Evolutionary conservation across 2,329 filamentous ascomycete species (phyloP).

Genomic region (Xylariaceae sp.): DNA sequence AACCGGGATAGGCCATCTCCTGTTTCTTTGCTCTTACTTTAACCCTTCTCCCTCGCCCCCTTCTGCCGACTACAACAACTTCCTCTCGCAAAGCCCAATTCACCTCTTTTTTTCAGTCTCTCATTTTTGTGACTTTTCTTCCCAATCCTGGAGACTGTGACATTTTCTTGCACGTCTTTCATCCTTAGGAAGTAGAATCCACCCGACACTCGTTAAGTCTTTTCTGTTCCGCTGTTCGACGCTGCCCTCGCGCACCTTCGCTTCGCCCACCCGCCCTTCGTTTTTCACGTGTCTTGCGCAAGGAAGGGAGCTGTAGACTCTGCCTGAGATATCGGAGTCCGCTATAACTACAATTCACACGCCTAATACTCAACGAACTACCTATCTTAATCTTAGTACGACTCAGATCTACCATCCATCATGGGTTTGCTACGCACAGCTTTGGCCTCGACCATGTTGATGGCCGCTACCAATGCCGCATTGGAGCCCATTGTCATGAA

Average conservation of each 20-base stretch:
- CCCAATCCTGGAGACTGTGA: constrained; percentile 11
- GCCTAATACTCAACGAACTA: neutral
- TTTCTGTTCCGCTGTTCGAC: neutral
- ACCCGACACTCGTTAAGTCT: constrained; percentile 17
- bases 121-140: constrained; percentile 16
- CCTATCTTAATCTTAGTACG: neutral
- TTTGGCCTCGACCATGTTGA: constrained; percentile 27
- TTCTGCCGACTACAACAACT: neutral
- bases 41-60: constrained; percentile 15
- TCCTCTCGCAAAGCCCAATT: constrained; percentile 5
- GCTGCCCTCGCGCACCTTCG: constrained; percentile 23
- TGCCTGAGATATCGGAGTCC: constrained; percentile 2
- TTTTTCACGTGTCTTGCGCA: constrained; percentile 6
- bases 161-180: constrained; percentile 18
- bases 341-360: neutral
- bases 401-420: constrained; percentile 3
- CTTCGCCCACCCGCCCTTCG: neutral
- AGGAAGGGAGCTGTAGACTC: constrained; percentile 4
- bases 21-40: constrained; percentile 17
- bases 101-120: constrained; percentile 4
- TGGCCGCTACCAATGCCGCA: constrained; percentile 26
- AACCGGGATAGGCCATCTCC: constrained; percentile 9
- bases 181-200: constrained; percentile 18
- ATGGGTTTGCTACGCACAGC: constrained; percentile 31
- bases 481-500: constrained; percentile 33